phyloP scores from a whole-genome alignment of 2,329 filamentous ascomycete species.

The Fusarium sp. region DNA sequence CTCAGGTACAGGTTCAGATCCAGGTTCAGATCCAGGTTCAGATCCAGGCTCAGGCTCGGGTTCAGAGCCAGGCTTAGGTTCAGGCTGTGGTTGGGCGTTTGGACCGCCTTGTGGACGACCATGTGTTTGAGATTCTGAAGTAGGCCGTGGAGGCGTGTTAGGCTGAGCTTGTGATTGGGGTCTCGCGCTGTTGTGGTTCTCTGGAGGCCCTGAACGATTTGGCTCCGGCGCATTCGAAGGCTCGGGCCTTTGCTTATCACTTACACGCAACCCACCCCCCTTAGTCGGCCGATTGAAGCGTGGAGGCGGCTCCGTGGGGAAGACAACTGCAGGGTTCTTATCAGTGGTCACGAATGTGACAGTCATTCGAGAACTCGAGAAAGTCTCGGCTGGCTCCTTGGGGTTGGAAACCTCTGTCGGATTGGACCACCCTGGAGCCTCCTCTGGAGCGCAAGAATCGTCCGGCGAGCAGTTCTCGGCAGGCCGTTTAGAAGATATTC shows the following conservation, averaged over 20 bases:
- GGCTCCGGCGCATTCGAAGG: conserved; percentile 9
- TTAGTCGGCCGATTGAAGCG: conserved; percentile 54
- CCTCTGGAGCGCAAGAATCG: conserved; percentile 12
- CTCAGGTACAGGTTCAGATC: conserved; percentile 8
- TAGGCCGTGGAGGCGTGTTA: conserved; percentile 7
- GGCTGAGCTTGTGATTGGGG: conserved; percentile 8
- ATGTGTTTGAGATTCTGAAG: conserved; percentile 2
- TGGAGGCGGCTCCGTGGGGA: conserved; percentile 57
- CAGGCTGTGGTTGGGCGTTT: conserved; percentile 11
- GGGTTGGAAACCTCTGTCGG: conserved; percentile 10
- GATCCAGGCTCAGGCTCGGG: conserved; percentile 6
- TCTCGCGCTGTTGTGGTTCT: not conserved
- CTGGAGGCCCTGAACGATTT: not conserved
- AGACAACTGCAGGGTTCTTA: conserved; percentile 68
- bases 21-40: conserved; percentile 6
- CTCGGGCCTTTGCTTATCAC: conserved; percentile 43
- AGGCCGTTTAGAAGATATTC: conserved; percentile 30
- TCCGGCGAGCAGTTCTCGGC: conserved; percentile 19
- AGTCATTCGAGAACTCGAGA: conserved; percentile 46
- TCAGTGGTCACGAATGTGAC: conserved; percentile 67
- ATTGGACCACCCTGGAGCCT: conserved; percentile 12
- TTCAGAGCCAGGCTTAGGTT: conserved; percentile 6
- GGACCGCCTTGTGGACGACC: conserved; percentile 10
- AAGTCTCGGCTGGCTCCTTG: conserved; percentile 25
- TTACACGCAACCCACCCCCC: conserved; percentile 15